A percentile compares a stretch with the other conserved stretches of the same genome.
phyloP scores from a whole-genome alignment of 2,329 filamentous ascomycete species.

The Curvularia sp. region DNA sequence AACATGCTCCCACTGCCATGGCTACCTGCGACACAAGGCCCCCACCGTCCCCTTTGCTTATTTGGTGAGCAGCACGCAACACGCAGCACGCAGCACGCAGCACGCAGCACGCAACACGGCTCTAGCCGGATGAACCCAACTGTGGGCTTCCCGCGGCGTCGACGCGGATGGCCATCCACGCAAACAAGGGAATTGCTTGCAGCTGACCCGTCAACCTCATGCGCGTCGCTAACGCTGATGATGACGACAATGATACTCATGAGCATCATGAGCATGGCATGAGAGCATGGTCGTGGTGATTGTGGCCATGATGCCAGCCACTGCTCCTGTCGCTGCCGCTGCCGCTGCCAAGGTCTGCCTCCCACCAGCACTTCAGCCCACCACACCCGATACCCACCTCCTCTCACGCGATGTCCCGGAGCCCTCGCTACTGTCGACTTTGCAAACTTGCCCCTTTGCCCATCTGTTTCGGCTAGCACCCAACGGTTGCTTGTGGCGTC shows the following conservation, averaged over 20 bases:
- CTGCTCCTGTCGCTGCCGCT: neutral
- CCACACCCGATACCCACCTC: neutral
- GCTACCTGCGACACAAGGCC: neutral
- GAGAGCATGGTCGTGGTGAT: neutral
- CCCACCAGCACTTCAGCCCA: neutral
- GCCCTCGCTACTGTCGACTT: constrained; percentile 6
- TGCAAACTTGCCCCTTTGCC: neutral
- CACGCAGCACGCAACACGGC: constrained; percentile 1
- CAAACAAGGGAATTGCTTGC: neutral
- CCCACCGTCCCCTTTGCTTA: constrained; percentile 6
- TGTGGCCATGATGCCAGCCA: neutral
- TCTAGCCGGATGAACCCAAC: constrained; percentile 13
- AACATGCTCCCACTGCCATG: neutral
- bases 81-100: too few species aligned
- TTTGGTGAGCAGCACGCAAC: constrained; percentile 3
- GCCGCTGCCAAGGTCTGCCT: neutral
- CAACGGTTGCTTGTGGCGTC: constrained; percentile 20
- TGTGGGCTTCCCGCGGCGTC: constrained; percentile 14
- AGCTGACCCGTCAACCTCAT: neutral
- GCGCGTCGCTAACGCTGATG: neutral
- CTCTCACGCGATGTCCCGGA: neutral
- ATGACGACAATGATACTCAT: neutral
- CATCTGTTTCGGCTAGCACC: constrained; percentile 16
- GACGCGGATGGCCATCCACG: constrained; percentile 6
- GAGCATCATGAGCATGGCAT: too few species aligned